phyloP scores from a whole-genome alignment of 768 basidiomycete genomes.

The Lyophyllum atratum region DNA sequence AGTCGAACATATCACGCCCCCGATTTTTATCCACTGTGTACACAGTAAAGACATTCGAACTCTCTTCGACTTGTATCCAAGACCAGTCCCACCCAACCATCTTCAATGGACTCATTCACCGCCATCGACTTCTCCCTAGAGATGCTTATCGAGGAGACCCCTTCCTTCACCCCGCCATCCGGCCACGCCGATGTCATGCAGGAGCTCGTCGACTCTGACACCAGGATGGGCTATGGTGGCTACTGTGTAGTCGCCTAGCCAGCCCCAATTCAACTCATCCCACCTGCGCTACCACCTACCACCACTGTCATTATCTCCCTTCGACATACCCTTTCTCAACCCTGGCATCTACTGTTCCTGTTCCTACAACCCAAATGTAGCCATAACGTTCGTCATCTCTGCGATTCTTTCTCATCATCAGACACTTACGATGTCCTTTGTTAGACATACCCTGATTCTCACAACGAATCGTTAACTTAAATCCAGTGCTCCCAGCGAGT shows the following conservation, averaged over 20 bases:
- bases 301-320: neutral
- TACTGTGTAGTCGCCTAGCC: slow-evolving; percentile 13
- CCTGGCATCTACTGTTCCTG: too few relatives aligned
- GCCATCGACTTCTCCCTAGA: slow-evolving; percentile 1
- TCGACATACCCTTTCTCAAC: neutral
- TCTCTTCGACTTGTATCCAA: too few relatives aligned
- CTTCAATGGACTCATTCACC: slow-evolving; percentile 9
- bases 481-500: neutral
- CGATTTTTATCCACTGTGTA: too few relatives aligned
- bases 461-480: neutral
- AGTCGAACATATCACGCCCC: neutral
- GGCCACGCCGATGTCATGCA: slow-evolving; percentile 6
- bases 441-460: neutral
- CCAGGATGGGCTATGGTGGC: slow-evolving; percentile 9
- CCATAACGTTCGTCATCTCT: neutral
- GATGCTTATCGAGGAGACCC: neutral
- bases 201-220: slow-evolving; percentile 13
- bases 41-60: too few relatives aligned
- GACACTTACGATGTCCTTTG: neutral
- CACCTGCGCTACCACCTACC: neutral
- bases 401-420: too few relatives aligned
- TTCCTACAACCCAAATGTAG: neutral
- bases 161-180: neutral
- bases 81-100: too few relatives aligned
- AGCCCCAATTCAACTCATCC: neutral